phyloP scores from a whole-genome alignment of 306 rosid species.

The Cucurbita moschata region DNA sequence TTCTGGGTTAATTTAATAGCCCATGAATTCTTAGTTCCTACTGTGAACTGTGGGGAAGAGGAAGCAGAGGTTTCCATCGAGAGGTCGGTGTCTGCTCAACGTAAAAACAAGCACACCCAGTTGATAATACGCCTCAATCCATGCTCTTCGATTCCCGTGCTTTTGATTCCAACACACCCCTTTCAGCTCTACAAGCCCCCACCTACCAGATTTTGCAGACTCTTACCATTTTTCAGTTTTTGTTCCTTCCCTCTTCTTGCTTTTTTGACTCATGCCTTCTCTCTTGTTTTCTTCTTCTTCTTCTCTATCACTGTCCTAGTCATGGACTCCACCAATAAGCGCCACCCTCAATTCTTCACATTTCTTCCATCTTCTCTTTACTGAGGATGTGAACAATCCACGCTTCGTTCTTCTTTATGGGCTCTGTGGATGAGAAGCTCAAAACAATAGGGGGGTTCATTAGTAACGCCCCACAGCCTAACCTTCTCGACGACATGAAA shows the following conservation, averaged over 20 bases:
- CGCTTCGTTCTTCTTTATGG: slow-evolving; percentile 31
- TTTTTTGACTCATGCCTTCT: slow-evolving; percentile 31
- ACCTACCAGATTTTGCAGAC: slow-evolving; percentile 23
- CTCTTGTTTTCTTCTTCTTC: slow-evolving; percentile 1
- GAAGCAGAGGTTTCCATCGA: slow-evolving; percentile 28
- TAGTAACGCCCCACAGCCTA: slow-evolving; percentile 25
- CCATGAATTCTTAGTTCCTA: not conserved
- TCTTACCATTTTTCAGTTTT: slow-evolving; percentile 42
- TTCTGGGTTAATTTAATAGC: not conserved
- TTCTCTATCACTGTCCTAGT: slow-evolving; percentile 9
- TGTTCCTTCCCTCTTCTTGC: slow-evolving; percentile 33
- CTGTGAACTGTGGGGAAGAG: not conserved
- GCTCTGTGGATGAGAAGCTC: slow-evolving; percentile 53
- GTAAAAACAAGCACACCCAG: slow-evolving; percentile 34
- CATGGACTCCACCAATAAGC: not conserved
- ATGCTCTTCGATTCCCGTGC: slow-evolving; percentile 76
- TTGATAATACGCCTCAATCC: slow-evolving; percentile 15
- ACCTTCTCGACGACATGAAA: slow-evolving; percentile 70
- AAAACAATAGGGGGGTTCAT: slow-evolving; percentile 28
- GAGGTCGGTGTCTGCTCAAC: slow-evolving; percentile 67
- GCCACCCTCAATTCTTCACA: not conserved
- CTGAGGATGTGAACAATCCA: slow-evolving; percentile 18
- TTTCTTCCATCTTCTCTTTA: not conserved
- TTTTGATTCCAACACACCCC: slow-evolving; percentile 27
- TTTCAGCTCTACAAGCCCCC: slow-evolving; percentile 11